Evolutionary conservation across 768 basidiomycete genomes (phyloP).

Genomic region (Leccinum rimulosum): DNA sequence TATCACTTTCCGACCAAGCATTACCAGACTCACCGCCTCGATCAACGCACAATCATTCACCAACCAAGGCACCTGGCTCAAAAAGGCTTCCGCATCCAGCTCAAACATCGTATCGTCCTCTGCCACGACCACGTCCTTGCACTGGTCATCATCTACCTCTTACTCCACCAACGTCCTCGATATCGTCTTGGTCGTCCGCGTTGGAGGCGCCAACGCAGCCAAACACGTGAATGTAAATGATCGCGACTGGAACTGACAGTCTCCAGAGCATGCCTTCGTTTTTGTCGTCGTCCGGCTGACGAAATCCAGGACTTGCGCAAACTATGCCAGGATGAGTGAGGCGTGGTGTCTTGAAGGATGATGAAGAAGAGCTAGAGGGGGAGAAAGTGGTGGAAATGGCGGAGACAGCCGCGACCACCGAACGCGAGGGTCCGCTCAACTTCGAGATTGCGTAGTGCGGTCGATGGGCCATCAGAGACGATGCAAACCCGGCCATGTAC

Average conservation of each 20-base stretch:
- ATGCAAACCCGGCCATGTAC: background rate
- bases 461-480: background rate
- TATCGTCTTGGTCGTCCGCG: background rate
- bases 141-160: background rate
- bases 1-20: no score
- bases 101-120: slow-evolving; percentile 15
- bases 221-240: background rate
- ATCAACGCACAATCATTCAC: background rate
- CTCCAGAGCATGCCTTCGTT: background rate
- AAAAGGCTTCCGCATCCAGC: slow-evolving; percentile 9
- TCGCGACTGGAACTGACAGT: background rate
- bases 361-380: no score
- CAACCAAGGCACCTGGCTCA: slow-evolving; percentile 6
- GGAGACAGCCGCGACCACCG: background rate
- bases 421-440: background rate
- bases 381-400: no score
- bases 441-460: background rate
- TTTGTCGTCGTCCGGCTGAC: background rate
- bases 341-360: background rate
- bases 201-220: background rate
- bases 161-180: background rate
- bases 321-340: background rate
- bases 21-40: background rate
- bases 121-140: background rate
- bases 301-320: background rate